Evolutionary conservation across 2,329 filamentous ascomycete genomes (phyloP).

Genomic region (Diaporthe sp.): DNA sequence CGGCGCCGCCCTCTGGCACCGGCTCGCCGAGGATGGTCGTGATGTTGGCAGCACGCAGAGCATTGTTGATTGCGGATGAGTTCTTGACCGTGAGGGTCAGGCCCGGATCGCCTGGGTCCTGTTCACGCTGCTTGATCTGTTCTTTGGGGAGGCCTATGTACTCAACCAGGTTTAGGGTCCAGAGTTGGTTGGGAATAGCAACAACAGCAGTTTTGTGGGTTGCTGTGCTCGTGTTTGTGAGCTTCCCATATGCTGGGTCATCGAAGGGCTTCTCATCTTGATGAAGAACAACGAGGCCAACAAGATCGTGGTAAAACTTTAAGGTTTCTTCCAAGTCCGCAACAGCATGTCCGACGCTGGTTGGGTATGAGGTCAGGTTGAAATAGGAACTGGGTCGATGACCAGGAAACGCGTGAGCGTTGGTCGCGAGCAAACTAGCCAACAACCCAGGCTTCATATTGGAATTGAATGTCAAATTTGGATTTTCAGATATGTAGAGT

Average conservation of each 20-base stretch:
- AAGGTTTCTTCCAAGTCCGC: background rate
- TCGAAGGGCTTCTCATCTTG: background rate
- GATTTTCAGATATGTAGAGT: background rate
- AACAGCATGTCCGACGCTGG: constrained; percentile 8
- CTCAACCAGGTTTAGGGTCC: constrained; percentile 9
- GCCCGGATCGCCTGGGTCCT: background rate
- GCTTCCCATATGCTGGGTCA: background rate
- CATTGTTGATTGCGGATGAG: background rate
- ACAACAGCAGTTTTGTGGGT: background rate
- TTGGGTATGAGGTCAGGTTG: background rate
- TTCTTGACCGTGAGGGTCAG: constrained; percentile 16
- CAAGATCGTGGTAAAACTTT: background rate
- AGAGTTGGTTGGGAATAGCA: constrained; percentile 1
- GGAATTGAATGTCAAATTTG: no score
- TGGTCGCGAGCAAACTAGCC: background rate
- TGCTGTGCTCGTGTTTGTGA: background rate
- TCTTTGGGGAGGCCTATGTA: background rate
- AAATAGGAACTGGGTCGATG: background rate
- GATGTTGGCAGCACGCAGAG: background rate
- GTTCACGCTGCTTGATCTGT: constrained; percentile 11
- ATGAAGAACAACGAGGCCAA: background rate
- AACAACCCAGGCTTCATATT: background rate
- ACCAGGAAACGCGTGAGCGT: no score
- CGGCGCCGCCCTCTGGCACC: background rate
- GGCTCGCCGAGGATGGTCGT: background rate